Conservation (phyloP, 768 basidiomycete genomes). For the Rhodotorula toruloides region DNA sequence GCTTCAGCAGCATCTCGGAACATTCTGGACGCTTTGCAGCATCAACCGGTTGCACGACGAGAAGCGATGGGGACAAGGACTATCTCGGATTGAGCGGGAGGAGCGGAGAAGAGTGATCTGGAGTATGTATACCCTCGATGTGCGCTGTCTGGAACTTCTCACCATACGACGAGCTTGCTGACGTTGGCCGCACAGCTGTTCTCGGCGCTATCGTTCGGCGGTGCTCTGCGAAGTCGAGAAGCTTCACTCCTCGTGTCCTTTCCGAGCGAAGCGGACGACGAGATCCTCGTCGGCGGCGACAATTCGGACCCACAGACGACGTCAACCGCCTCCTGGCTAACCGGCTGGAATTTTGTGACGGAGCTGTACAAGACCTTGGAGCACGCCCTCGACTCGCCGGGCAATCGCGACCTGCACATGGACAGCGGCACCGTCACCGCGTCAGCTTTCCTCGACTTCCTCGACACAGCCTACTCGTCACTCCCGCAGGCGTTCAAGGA, state of each 20-base stretch:
- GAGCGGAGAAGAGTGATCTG: neutral
- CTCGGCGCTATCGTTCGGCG: neutral
- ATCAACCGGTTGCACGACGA: slow-evolving; percentile 10
- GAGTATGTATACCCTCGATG: slow-evolving; percentile 4
- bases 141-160: neutral
- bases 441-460: neutral
- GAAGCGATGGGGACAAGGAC: neutral
- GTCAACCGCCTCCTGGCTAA: neutral
- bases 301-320: neutral
- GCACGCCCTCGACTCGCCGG: neutral
- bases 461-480: neutral
- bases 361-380: neutral
- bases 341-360: slow-evolving; percentile 1
- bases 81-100: neutral
- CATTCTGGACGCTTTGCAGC: neutral
- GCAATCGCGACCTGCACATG: too few relatives aligned
- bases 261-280: slow-evolving; percentile 2
- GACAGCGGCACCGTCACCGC: too few relatives aligned
- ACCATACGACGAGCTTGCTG: neutral
- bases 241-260: neutral
- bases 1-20: slow-evolving; percentile 3
- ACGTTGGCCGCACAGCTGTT: neutral
- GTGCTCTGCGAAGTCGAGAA: neutral
- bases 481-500: neutral
- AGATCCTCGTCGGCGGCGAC: neutral